Percentiles rank a stretch among this genome's conserved stretches.
These are phyloP conservation scores for Termitomyces sp. DNA, from an alignment of 768 basidiomycete genomes.

Conservation along the genomic window DNA sequence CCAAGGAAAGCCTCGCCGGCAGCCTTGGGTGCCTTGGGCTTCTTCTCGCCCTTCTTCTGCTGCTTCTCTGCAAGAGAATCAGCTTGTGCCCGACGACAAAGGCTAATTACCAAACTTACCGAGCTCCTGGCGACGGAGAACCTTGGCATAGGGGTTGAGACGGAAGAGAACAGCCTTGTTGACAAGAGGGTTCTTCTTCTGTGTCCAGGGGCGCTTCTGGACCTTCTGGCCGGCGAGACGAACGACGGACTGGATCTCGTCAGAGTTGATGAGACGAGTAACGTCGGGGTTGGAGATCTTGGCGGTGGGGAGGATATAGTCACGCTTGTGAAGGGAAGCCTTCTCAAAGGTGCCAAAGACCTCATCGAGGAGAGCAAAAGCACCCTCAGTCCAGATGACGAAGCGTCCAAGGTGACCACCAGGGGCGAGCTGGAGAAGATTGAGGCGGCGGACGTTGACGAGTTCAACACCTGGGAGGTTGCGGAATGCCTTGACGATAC, in stretches of 20 bases:
- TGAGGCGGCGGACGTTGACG: conserved; percentile 88
- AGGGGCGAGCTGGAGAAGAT: conserved; percentile 98
- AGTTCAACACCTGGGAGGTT: conserved; percentile 98
- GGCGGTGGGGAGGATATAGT: conserved; percentile 86
- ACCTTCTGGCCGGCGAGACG: conserved; percentile 81
- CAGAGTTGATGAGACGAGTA: conserved; percentile 95
- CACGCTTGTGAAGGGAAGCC: conserved; percentile 80
- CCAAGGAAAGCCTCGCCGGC: conserved; percentile 82
- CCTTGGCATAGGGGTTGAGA: conserved; percentile 98
- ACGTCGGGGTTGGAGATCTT: conserved; percentile 98
- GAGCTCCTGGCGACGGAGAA: conserved; percentile 82
- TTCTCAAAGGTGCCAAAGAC: conserved; percentile 95
- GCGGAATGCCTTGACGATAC: conserved; percentile 97
- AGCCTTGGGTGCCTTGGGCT: conserved; percentile 61
- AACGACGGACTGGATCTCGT: conserved; percentile 95
- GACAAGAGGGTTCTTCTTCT: conserved; percentile 97
- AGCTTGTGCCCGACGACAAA: background rate
- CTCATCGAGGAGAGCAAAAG: conserved; percentile 88
- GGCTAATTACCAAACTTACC: conserved; percentile 45
- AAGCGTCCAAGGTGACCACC: conserved; percentile 99
- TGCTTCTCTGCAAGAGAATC: conserved; percentile 49
- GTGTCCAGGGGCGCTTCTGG: conserved; percentile 94
- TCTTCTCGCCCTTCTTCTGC: conserved; percentile 64
- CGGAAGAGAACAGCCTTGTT: conserved; percentile 96
- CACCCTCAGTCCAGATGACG: conserved; percentile 97